Conservation (phyloP, 257 asterid genomes). For the Nicotiana knightiana region DNA sequence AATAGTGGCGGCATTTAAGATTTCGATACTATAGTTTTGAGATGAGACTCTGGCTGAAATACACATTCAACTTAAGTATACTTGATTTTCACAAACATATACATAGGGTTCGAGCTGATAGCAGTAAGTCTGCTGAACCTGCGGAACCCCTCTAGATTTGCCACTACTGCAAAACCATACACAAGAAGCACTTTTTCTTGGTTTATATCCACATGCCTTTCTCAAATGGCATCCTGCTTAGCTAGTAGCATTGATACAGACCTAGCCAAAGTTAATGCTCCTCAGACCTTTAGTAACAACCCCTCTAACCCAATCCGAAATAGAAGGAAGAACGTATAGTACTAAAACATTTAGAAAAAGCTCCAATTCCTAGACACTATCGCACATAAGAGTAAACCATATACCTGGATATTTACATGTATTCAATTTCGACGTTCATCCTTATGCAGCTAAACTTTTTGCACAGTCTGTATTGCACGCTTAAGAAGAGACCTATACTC, state of each 20-base stretch:
- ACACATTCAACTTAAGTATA: background rate
- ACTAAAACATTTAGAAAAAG: background rate
- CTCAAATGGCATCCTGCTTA: background rate
- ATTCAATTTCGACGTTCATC: background rate
- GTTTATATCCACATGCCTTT: background rate
- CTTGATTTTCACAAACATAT: background rate
- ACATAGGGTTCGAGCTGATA: background rate
- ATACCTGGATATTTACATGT: constrained; percentile 5
- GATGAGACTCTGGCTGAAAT: background rate
- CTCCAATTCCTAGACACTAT: background rate
- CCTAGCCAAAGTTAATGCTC: background rate
- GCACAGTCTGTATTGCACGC: constrained; percentile 37
- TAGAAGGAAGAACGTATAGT: background rate
- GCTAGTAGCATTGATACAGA: background rate
- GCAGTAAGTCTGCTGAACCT: background rate
- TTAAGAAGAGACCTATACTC: constrained; percentile 64
- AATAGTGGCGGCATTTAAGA: background rate
- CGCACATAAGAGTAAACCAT: background rate
- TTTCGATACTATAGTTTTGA: background rate
- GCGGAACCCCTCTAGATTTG: background rate
- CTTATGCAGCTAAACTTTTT: constrained; percentile 20
- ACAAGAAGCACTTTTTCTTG: background rate
- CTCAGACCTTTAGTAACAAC: background rate
- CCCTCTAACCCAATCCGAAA: background rate
- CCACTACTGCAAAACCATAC: background rate